Conservation (phyloP, 2,329 filamentous ascomycete species). For the Penicillium capsulatum region DNA sequence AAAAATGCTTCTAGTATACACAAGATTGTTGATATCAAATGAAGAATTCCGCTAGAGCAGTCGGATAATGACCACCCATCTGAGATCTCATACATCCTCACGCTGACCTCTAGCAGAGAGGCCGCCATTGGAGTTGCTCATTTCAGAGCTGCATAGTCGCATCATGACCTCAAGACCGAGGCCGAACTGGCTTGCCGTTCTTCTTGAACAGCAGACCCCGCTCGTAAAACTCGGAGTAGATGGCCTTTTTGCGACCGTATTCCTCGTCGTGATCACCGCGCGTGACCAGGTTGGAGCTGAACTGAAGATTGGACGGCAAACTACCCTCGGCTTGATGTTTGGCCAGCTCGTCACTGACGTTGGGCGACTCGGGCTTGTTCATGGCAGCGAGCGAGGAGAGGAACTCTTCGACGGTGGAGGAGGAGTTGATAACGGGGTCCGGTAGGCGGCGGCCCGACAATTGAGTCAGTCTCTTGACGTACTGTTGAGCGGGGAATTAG, state of each 20-base stretch:
- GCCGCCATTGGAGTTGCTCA: background rate
- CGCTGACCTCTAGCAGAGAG: background rate
- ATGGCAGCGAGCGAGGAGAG: conserved; percentile 31
- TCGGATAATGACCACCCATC: background rate
- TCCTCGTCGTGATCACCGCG: conserved; percentile 67
- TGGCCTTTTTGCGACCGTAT: conserved; percentile 74
- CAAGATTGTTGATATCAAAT: conserved; percentile 17
- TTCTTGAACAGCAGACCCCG: conserved; percentile 54
- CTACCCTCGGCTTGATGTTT: conserved; percentile 44
- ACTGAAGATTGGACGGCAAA: conserved; percentile 62
- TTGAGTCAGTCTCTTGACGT: conserved; percentile 75
- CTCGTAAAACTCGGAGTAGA: conserved; percentile 64
- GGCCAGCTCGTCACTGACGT: conserved; percentile 52
- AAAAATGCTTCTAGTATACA: conserved; percentile 25
- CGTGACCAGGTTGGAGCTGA: conserved; percentile 62
- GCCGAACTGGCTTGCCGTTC: background rate
- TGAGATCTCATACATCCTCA: too few species aligned
- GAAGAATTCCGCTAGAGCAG: too few species aligned
- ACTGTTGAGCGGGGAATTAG: conserved; percentile 51
- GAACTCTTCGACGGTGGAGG: conserved; percentile 53
- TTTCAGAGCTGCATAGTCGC: background rate
- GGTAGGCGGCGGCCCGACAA: conserved; percentile 72
- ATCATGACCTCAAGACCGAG: background rate
- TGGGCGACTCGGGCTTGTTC: conserved; percentile 41
- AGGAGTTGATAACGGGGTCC: conserved; percentile 61